Evolutionary conservation across 306 rosid species (phyloP), one percentile per base, ranked within the genome.

Genomic region (Acacia acuminata): DNA sequence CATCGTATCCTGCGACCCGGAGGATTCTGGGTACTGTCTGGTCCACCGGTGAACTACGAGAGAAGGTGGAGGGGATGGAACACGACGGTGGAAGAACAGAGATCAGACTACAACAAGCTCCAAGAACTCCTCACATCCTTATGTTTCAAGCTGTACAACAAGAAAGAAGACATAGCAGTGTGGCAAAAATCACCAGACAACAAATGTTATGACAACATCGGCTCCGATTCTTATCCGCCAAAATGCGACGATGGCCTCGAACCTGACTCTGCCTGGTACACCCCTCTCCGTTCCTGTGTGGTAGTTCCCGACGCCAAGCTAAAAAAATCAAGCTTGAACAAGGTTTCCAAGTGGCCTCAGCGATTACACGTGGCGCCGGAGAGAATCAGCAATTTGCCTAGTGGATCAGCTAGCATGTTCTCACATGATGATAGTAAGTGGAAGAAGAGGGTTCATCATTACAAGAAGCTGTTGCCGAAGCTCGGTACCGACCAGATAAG

Each of bases 1-100:
- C 93, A 92, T 75, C 94, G 99, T 64, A 94, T 96, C 58, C 97
- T 96, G 76, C 98, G 98, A 30, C 99, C 99, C 0, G 99, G 99
- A 78, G 99, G 99, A 38, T 94, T 96, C 79, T 96, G 99, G 99
- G 86, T 94, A 63, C 83, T 96, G 48, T 96, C 99, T 7, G 99
- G 99, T 30, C 99, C 99, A 14, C 99, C 99, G 4, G 98, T 96
- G 34, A 96, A 96, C 92, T 96, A 94, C 0, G 87, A 94, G 86
- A 77, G 82, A 44, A 92, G 91, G 78, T 96, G 99, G 99, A 85
- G 90, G 7, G 99, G 99, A 61, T 96, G 99, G 99, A 92, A 96
- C 88, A 94, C 99, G 5, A 96, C 98, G 0, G 78, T 90, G 20
- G 97, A 91, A 85, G 99, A 92, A 73, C 99, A 96, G 78, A 91